A percentile compares a stretch with the other conserved stretches of the same genome.
These are phyloP conservation scores for Knoxdaviesia proteae DNA, from an alignment of 2,329 filamentous ascomycete species.

Conservation along the genomic window DNA sequence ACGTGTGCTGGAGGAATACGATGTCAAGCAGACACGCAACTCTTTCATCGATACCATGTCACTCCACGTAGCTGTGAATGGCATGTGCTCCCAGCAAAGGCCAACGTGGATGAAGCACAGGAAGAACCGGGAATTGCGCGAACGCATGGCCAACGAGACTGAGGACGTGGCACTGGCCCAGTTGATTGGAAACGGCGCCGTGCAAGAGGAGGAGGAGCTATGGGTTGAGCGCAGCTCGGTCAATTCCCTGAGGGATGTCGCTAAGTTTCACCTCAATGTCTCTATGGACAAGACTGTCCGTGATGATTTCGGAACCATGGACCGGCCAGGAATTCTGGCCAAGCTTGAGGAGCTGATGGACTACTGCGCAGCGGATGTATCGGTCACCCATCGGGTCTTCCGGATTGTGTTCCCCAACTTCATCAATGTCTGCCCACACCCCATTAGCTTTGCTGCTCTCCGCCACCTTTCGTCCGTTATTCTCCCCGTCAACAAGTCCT, in stretches of 20 bases:
- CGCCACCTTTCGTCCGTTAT: slow-evolving; percentile 88
- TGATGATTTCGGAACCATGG: slow-evolving; percentile 69
- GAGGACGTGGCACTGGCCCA: slow-evolving; percentile 50
- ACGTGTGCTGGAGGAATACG: slow-evolving; percentile 74
- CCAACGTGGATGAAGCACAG: slow-evolving; percentile 96
- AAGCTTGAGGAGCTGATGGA: slow-evolving; percentile 69
- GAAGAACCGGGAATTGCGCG: slow-evolving; percentile 68
- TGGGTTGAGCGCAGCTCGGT: slow-evolving; percentile 92
- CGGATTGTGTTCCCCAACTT: slow-evolving; percentile 84
- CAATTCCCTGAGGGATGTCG: slow-evolving; percentile 87
- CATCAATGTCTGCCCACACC: slow-evolving; percentile 76
- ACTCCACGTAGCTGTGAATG: slow-evolving; percentile 88
- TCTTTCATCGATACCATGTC: slow-evolving; percentile 96
- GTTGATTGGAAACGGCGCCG: slow-evolving; percentile 44
- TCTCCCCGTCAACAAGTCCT: slow-evolving; percentile 69
- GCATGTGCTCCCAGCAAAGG: slow-evolving; percentile 92
- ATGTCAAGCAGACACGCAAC: slow-evolving; percentile 60
- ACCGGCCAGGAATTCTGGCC: slow-evolving; percentile 45
- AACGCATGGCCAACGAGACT: slow-evolving; percentile 54
- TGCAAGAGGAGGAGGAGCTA: slow-evolving; percentile 80
- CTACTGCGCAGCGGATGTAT: slow-evolving; percentile 89
- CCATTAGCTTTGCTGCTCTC: slow-evolving; percentile 87
- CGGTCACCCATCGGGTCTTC: slow-evolving; percentile 84
- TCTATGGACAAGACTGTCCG: slow-evolving; percentile 77
- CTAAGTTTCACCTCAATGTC: slow-evolving; percentile 84